Base-by-base conservation (phyloP, 2,329 filamentous ascomycete species). In the Diaporthe amygdali region DNA sequence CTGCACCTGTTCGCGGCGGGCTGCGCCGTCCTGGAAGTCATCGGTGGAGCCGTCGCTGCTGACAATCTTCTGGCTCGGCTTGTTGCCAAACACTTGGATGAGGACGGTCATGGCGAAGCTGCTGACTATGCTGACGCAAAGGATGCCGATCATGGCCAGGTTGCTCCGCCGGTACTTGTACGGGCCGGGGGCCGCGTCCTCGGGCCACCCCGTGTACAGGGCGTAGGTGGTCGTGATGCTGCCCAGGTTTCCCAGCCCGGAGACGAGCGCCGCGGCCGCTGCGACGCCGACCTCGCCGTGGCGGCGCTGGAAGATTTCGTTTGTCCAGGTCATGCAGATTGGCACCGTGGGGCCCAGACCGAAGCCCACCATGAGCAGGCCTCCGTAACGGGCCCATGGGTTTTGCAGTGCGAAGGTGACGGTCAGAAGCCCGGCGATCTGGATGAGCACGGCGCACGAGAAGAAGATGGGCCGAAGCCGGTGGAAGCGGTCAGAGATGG, bases 301-400 rank as follows among this genome's bases (percentile, higher is more conserved):
- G 15, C 95, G 92, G 39, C 89, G 89, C 82, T 97, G 94, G 85
- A 97, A 97, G 78, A 97, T 92, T 82, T 97, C 93, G 74, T 91
- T 94, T 39, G 93, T 94, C 95, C 95, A 97, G 44, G 94, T 92
- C 95, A 97, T 97, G 80, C 93, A 96, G 77, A 96, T 96, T 14
- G 95, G 95, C 1, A 97, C 94, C 0, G 95, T 97, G 4, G 95
- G 95, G 1, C 95, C 95, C 2, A 97, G 90, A 0, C 95, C 95
- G 71, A 97, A 97, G 5, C 95, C 95, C 44, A 97, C 92, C 83
- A 97, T 92, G 64, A 97, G 84, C n/a, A 97, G 89, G 5, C 95
- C 95, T 59, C 93, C 94, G 79, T 97, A 97, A 51, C 94, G 90
- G 2, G 93, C 91, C 94, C 94, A 97, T 46, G 92, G 90, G 76